A percentile compares a stretch with the other conserved stretches of the same genome.
Evolutionary conservation across 192 early-diverging fungal species (phyloP).

Genomic region (Rhizophagus sp.): DNA sequence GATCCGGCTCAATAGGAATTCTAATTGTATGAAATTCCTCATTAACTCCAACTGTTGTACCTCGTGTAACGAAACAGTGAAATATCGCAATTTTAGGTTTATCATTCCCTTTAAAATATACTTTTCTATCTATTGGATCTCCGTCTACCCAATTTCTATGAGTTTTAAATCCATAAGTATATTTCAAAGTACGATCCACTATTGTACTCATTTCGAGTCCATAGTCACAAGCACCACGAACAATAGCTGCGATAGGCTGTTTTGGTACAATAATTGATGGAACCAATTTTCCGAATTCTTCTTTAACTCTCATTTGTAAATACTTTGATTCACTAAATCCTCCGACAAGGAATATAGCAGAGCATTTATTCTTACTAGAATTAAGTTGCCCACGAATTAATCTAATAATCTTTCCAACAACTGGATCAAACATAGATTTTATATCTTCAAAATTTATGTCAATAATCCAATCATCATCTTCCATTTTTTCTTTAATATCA

Average conservation of each 20-base stretch:
- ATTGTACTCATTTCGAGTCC: not conserved
- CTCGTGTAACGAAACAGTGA: too few species aligned
- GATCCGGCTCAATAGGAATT: too few species aligned
- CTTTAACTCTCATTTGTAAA: slow-evolving; percentile 39
- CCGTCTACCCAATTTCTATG: too few species aligned
- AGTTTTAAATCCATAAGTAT: not conserved
- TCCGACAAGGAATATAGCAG: slow-evolving; percentile 55
- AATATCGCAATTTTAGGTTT: too few species aligned
- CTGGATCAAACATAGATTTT: slow-evolving; percentile 51
- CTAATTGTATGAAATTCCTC: too few species aligned
- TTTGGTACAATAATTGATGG: slow-evolving; percentile 42
- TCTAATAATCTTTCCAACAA: slow-evolving; percentile 39
- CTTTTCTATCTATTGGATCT: not conserved
- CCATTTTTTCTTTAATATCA: not conserved
- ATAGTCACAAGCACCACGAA: not conserved
- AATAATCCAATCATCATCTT: slow-evolving; percentile 13
- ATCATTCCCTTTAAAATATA: too few species aligned
- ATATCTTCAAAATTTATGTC: slow-evolving; percentile 4
- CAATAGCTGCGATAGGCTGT: slow-evolving; percentile 40
- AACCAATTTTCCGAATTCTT: slow-evolving; percentile 34
- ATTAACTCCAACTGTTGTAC: too few species aligned
- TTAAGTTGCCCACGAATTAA: slow-evolving; percentile 47
- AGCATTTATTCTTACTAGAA: slow-evolving; percentile 32
- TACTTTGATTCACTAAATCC: slow-evolving; percentile 55
- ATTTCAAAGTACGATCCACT: not conserved